Conservation (phyloP, 2,329 filamentous ascomycete genomes). For the Curvularia hawaiiensis region DNA sequence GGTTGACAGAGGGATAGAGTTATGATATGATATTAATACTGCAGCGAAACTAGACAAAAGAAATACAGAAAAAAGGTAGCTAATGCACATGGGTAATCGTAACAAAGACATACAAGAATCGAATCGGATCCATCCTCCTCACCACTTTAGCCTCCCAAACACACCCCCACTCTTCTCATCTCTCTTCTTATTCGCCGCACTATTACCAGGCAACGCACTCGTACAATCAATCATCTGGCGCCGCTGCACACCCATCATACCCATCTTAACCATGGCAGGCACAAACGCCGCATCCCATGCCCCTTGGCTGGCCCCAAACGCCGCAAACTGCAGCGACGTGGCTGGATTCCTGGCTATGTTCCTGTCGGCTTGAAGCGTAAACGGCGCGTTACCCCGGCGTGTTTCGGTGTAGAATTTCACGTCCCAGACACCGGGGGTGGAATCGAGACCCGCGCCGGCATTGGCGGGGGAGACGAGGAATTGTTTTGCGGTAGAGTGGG, state of each 20-base stretch:
- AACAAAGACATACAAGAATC: too few species aligned
- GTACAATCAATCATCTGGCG: constrained; percentile 41
- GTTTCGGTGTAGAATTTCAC: constrained; percentile 46
- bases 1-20: too few species aligned
- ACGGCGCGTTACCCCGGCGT: constrained; percentile 33
- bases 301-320: constrained; percentile 34
- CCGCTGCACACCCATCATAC: constrained; percentile 39
- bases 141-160: constrained; percentile 33
- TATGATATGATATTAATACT: too few species aligned
- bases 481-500: constrained; percentile 44
- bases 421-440: constrained; percentile 46
- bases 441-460: constrained; percentile 38
- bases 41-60: too few species aligned
- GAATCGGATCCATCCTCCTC: too few species aligned
- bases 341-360: constrained; percentile 32
- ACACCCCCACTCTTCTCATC: constrained; percentile 39
- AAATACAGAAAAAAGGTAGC: neutral
- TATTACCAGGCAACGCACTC: constrained; percentile 34
- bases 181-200: constrained; percentile 32
- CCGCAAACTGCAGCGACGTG: constrained; percentile 26
- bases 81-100: too few species aligned
- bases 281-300: constrained; percentile 43
- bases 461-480: constrained; percentile 30
- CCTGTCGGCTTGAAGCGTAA: constrained; percentile 36
- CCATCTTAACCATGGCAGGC: constrained; percentile 44